phyloP scores from a whole-genome alignment of 805 yeast species.

The Kluyveromyces siamensis region DNA sequence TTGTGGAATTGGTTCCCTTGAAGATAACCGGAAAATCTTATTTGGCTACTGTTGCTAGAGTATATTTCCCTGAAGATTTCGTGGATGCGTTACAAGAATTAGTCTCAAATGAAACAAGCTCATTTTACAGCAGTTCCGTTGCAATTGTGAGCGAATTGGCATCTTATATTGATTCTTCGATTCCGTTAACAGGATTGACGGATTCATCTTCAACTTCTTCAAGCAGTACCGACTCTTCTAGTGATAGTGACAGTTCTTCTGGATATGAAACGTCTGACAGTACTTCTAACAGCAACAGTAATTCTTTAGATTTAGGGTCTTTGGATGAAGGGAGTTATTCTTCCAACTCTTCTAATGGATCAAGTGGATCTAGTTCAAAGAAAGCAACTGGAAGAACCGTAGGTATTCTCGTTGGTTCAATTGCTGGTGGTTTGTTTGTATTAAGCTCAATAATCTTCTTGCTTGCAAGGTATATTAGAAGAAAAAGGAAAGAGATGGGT shows the following conservation, averaged over 20 bases:
- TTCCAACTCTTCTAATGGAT: background rate
- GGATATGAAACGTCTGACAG: slow-evolving; percentile 4
- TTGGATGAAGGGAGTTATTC: background rate
- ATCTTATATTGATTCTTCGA: slow-evolving; percentile 50
- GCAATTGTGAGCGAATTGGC: slow-evolving; percentile 50
- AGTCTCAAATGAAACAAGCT: slow-evolving; percentile 47
- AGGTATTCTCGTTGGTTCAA: slow-evolving; percentile 60
- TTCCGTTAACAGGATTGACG: slow-evolving; percentile 31
- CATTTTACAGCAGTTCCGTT: slow-evolving; percentile 51
- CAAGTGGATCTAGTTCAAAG: background rate
- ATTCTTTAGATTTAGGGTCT: slow-evolving; percentile 10
- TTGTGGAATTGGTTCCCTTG: slow-evolving; percentile 68
- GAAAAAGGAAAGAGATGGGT: slow-evolving; percentile 9
- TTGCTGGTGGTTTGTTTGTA: slow-evolving; percentile 72
- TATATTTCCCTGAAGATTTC: slow-evolving; percentile 59
- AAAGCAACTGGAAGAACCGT: slow-evolving; percentile 21
- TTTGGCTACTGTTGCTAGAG: slow-evolving; percentile 81
- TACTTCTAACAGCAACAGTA: slow-evolving; percentile 7
- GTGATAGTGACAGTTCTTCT: slow-evolving; percentile 6
- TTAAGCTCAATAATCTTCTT: slow-evolving; percentile 55
- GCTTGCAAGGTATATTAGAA: slow-evolving; percentile 23
- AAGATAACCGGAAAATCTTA: slow-evolving; percentile 47
- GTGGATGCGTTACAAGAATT: slow-evolving; percentile 41
- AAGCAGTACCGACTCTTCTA: slow-evolving; percentile 41
- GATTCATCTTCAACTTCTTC: slow-evolving; percentile 75